Evolutionary conservation across 1,284 basidiomycete species (phyloP), one percentile per base, ranked within the genome.

Genomic region (Leccinum pallidistipes): DNA sequence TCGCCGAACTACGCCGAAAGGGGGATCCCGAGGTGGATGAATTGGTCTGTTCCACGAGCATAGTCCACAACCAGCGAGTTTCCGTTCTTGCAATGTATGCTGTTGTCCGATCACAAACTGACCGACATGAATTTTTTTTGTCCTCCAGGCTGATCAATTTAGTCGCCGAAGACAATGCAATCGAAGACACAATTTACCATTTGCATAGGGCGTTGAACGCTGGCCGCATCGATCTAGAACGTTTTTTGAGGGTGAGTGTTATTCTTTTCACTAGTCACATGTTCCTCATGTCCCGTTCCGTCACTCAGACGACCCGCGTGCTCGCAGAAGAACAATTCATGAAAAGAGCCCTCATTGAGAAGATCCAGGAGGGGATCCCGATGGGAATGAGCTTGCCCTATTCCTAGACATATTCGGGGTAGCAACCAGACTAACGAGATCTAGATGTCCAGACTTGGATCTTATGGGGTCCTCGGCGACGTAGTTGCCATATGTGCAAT

Each of bases 101-200:
- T 29, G 14, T 29, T n/a, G 11, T 62, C 16, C 59, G 63, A 61
- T 16, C 58, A 21, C 50, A 40, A 52, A 29, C 64, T 73, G 29
- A 69, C 62, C 55, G 47, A 38, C 54, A 27, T 58, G 45, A n/a
- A 21, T 38, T 53, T 27, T 18, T 55, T 47, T 47, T 7, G 21
- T 47, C 45, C 51, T 54, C 64, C 72, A 98, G 96, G 76, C 80
- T 99, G 27, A 87, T 98, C 66, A 94, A 97, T 73, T 82, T 99
- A 24, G 90, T 98, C 7, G 95, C 97, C n/a, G 97, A 99, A 75
- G 97, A 99, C 76, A 95, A 96, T 69, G 95, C 97, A 0, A 94
- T 99, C 69, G 95, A 98, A 76, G 97, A 99, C 76, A 97, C 97
- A 29, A 91, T 98, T 63, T 99, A 98, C 78, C 96, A 99, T 74